Evolutionary conservation across 495 filamentous ascomycete genomes (phyloP), one percentile per base, ranked within the genome.

Genomic region (Hypomontagnella submonticulosa): DNA sequence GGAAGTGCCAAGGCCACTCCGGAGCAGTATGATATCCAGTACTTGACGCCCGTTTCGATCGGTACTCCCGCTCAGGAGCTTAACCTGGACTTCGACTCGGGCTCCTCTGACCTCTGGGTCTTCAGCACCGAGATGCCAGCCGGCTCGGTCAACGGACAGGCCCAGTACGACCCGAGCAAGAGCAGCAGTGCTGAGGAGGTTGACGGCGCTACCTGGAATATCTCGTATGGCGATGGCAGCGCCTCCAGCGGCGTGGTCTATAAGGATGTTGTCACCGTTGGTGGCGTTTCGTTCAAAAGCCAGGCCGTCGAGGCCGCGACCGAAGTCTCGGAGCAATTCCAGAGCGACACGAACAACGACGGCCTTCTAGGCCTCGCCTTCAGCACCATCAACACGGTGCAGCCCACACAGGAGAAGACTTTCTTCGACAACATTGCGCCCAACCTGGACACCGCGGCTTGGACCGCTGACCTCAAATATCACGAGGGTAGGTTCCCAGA

Each of bases 331-430:
- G 8, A 53, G 23, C 62, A 83, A 37, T 92, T 92, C 78, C 60
- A 74, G 18, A 59, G 78, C 41, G 86, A 90, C 66, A 78, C 76
- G 52, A 77, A 81, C 67, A 87, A 81, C 67, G 89, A 91, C 55
- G 90, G 90, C 42, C 80, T 93, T 5, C 78, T 93, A 9, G 90
- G 90, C 46, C 81, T 92, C 11, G 87, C 85, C 19, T 91, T 91
- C 75, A 86, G 83, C 78, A 80, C 69, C 36, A 83, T 91, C 79
- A 93, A 92, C 80, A 88, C 85, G 1, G 85, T 91, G 58, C 47
- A 70, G 52, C 90, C 90, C 16, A 76, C 69, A 6, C 27, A 71
- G 23, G 83, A 88, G 76, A 83, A 79, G 54, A 92, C 90, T 9
- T 92, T 88, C 80, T 91, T 92, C 76, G 85, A 88, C 78, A 90